Base-by-base conservation (phyloP, 805 yeast genomes). In the Saccharomycopsis amapae region DNA sequence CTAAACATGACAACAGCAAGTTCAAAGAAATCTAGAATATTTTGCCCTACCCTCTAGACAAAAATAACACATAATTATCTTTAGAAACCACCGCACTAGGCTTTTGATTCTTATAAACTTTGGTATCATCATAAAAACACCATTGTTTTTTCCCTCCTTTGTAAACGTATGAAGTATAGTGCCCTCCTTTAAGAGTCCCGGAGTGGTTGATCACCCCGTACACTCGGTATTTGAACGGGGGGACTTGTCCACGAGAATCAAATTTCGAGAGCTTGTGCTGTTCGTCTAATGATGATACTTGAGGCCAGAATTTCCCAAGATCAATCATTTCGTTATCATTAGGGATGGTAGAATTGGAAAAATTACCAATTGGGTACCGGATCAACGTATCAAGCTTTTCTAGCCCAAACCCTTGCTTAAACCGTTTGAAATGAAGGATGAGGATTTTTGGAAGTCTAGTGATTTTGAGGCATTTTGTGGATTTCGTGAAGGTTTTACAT, bases 181-280 rank as follows among this genome's bases (percentile, higher is more conserved):
- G 97, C 0, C 97, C 97, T 6, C 89, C 84, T 35, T 79, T 75
- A 32, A 89, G 68, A 33, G 83, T 79, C 10, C 97, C 97, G 51
- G 66, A 78, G 62, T 89, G 97, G 53, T 85, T 79, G 13, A 86
- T 86, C 1, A 88, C 95, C 0, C 85, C 95, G 56, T 76, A 82
- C 19, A 89, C 62, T 50, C 75, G 75, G 61, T 88, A 89, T 23
- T 72, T 67, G 63, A 87, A 89, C 2, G 96, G 96, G 0, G 94
- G 81, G 0, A 61, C 59, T 63, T 88, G 96, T 18, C 85, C 87
- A 49, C 95, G 66, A 0, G 86, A 82, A 19, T 85, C 71, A 10
- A 73, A 65, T 4, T 72, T 63, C 24, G 75, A 61, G 26, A 72
- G 60, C 43, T 65, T 57, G n/a, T 58, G 59, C 44, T 79, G 81